These are phyloP conservation scores for Ascochyta rabiei DNA, from an alignment of 2,329 filamentous ascomycete species.

Conservation along the genomic window DNA sequence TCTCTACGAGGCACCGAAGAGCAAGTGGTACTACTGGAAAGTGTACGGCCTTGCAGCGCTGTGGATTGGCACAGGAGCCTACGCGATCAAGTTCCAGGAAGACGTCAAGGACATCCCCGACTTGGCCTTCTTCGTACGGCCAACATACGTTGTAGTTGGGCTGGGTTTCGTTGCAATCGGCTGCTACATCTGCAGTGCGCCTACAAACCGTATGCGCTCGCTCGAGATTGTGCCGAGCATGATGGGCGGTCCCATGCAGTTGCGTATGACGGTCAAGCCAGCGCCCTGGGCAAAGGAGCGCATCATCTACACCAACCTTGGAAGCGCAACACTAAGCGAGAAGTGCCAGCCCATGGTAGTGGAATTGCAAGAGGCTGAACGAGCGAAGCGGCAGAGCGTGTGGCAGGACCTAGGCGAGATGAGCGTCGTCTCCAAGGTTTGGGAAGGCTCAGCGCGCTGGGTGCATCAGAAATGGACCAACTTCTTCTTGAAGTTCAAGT, in stretches of 20 bases:
- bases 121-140: slow-evolving; percentile 40
- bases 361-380: slow-evolving; percentile 40
- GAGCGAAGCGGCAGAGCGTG: slow-evolving; percentile 33
- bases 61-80: slow-evolving; percentile 38
- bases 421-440: slow-evolving; percentile 28
- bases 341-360: slow-evolving; percentile 40
- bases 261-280: slow-evolving; percentile 37
- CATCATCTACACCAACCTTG: slow-evolving; percentile 37
- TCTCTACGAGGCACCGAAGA: slow-evolving; percentile 41
- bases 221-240: slow-evolving; percentile 40
- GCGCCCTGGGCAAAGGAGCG: slow-evolving; percentile 36
- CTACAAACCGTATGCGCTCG: slow-evolving; percentile 37
- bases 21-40: slow-evolving; percentile 33
- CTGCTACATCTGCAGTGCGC: slow-evolving; percentile 40
- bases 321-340: slow-evolving; percentile 37
- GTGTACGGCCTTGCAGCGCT: slow-evolving; percentile 36
- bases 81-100: slow-evolving; percentile 38
- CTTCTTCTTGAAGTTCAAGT: slow-evolving; percentile 46
- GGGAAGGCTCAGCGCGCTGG: slow-evolving; percentile 40
- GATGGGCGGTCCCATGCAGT: slow-evolving; percentile 36
- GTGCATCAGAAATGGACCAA: slow-evolving; percentile 45
- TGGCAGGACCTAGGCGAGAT: slow-evolving; percentile 34
- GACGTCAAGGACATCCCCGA: slow-evolving; percentile 38
- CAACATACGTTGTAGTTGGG: slow-evolving; percentile 42
- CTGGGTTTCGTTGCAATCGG: slow-evolving; percentile 38